A percentile compares a stretch with the other conserved stretches of the same genome.
These are phyloP conservation scores for Backusella australiensis DNA, from an alignment of 192 early-diverging fungal genomes.

Conservation along the genomic window DNA sequence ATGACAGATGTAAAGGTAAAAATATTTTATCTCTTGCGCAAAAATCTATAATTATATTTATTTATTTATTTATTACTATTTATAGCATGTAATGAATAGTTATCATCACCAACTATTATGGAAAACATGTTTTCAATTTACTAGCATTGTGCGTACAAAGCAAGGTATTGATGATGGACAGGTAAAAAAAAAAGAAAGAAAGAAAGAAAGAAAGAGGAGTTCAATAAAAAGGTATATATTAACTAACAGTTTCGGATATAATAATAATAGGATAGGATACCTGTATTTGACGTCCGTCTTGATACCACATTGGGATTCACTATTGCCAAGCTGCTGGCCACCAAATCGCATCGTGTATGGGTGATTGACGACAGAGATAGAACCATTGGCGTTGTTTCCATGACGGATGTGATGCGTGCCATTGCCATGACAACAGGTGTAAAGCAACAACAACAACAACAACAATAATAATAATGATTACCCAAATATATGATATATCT, in stretches of 20 bases:
- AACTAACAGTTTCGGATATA: not conserved
- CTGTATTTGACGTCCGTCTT: slow-evolving; percentile 74
- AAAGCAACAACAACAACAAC: not conserved
- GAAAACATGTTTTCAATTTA: slow-evolving; percentile 62
- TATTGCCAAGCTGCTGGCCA: slow-evolving; percentile 77
- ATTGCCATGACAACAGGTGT: slow-evolving; percentile 16
- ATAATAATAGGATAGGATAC: slow-evolving; percentile 51
- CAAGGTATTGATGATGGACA: slow-evolving; percentile 69
- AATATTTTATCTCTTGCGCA: not conserved
- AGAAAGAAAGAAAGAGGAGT: no score
- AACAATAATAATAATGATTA: no score
- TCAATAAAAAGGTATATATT: no score
- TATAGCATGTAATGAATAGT: slow-evolving; percentile 35
- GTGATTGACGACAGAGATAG: slow-evolving; percentile 56
- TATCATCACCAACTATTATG: slow-evolving; percentile 45
- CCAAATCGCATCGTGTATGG: slow-evolving; percentile 82
- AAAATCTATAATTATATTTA: not conserved
- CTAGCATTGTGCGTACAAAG: slow-evolving; percentile 53
- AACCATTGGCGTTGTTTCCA: slow-evolving; percentile 69
- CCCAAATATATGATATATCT: not conserved
- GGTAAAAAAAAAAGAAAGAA: slow-evolving; percentile 24
- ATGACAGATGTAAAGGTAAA: slow-evolving; percentile 67
- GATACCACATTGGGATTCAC: slow-evolving; percentile 69
- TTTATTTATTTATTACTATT: not conserved
- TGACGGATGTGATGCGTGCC: slow-evolving; percentile 72